phyloP scores from a whole-genome alignment of 495 filamentous ascomycete species.

The Penicillium silybi region DNA sequence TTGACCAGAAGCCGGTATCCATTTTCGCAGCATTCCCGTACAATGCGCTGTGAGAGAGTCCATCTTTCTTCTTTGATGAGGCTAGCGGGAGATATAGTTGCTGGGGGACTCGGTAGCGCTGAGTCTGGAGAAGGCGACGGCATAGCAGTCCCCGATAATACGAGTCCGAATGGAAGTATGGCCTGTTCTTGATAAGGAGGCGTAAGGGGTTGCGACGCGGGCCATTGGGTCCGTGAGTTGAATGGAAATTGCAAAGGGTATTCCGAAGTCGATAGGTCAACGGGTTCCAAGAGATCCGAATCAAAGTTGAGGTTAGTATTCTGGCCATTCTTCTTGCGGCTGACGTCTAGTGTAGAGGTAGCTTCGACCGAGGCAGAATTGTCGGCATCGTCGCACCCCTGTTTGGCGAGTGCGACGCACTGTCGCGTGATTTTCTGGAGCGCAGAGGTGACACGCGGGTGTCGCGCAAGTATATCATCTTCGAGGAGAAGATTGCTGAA shows the following conservation, averaged over 20 bases:
- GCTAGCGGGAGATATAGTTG: conserved; percentile 6
- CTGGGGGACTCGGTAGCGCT: conserved; percentile 9
- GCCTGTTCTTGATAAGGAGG: conserved; percentile 21
- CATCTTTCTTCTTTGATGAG: conserved; percentile 12
- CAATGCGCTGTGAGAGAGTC: conserved; percentile 28
- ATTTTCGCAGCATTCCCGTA: conserved; percentile 24
- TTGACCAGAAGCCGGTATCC: conserved; percentile 25
- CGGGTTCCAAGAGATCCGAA: conserved; percentile 6
- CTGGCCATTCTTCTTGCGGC: neutral
- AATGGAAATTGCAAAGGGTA: conserved; percentile 8
- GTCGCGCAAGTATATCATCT: conserved; percentile 39
- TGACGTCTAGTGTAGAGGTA: neutral
- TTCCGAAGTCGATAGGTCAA: conserved; percentile 7
- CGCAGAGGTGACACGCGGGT: conserved; percentile 34
- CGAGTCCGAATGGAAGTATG: conserved; percentile 21
- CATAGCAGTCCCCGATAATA: conserved; percentile 14
- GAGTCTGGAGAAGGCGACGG: conserved; percentile 7
- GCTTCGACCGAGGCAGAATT: conserved; percentile 2
- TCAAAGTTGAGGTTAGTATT: conserved; percentile 6
- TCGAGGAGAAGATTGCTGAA: conserved; percentile 60
- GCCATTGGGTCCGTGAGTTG: conserved; percentile 11
- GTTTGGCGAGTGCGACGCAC: conserved; percentile 42
- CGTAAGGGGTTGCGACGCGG: conserved; percentile 13
- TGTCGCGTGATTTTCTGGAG: conserved; percentile 46
- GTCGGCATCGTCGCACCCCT: conserved; percentile 17